phyloP scores from a whole-genome alignment of 1,139 yeast species.

The Entelexis paramagnoliae region DNA sequence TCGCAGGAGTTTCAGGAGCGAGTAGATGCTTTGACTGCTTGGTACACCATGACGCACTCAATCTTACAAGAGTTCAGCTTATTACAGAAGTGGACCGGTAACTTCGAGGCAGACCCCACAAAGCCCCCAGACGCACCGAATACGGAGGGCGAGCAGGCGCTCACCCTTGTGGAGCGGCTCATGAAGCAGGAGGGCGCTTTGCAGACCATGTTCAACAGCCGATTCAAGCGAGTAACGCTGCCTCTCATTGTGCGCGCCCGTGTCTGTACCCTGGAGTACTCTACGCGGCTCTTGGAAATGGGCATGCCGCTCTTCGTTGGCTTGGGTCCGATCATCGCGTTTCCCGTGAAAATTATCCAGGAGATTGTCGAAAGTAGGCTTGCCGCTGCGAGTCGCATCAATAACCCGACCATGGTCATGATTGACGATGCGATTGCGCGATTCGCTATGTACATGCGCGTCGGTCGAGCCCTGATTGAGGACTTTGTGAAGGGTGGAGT shows the following conservation, averaged over 20 bases:
- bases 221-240: slow-evolving; percentile 50
- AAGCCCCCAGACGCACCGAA: slow-evolving; percentile 26
- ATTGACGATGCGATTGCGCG: slow-evolving; percentile 90
- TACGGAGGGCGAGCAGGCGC: slow-evolving; percentile 7
- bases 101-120: slow-evolving; percentile 58
- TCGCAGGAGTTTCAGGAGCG: slow-evolving; percentile 54
- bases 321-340: slow-evolving; percentile 55
- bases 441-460: slow-evolving; percentile 61
- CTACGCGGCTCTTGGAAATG: slow-evolving; percentile 54
- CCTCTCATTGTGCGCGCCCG: slow-evolving; percentile 76
- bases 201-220: slow-evolving; percentile 47
- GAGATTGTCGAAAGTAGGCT: slow-evolving; percentile 71
- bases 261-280: slow-evolving; percentile 54
- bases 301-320: slow-evolving; percentile 68
- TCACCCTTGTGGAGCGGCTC: slow-evolving; percentile 61
- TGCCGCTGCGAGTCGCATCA: slow-evolving; percentile 56
- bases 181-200: slow-evolving; percentile 73
- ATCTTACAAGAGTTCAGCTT: slow-evolving; percentile 50
- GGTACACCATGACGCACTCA: slow-evolving; percentile 69
- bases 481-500: slow-evolving; percentile 46
- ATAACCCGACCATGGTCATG: slow-evolving; percentile 89
- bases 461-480: slow-evolving; percentile 67
- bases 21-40: slow-evolving; percentile 70
- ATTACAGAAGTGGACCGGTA: slow-evolving; percentile 65
- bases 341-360: slow-evolving; percentile 72